phyloP scores from a whole-genome alignment of 2,329 filamentous ascomycete species.

The Aureobasidium sp. region DNA sequence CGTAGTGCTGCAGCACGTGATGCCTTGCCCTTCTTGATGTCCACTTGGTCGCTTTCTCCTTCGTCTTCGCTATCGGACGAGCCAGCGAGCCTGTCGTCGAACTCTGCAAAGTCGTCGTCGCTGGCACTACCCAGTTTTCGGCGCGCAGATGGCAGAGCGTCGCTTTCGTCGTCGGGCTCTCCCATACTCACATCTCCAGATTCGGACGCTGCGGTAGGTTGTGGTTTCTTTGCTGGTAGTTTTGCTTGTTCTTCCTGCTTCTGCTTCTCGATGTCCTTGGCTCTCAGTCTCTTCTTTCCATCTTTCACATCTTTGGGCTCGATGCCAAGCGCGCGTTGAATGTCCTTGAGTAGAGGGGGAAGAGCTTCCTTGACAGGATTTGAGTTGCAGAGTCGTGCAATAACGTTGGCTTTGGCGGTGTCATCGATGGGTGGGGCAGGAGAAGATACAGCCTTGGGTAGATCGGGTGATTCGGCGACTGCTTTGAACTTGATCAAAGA shows the following conservation, averaged over 20 bases:
- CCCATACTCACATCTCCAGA: background rate
- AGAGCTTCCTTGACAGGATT: conserved; percentile 49
- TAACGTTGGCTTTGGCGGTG: conserved; percentile 46
- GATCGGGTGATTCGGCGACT: conserved; percentile 41
- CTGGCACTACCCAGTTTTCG: background rate
- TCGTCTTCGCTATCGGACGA: conserved; percentile 26
- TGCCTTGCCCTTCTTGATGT: conserved; percentile 18
- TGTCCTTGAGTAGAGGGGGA: conserved; percentile 34
- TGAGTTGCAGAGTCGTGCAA: conserved; percentile 51
- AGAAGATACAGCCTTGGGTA: conserved; percentile 34
- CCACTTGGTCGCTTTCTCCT: conserved; percentile 19
- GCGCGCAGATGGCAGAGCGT: background rate
- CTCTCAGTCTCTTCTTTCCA: conserved; percentile 22
- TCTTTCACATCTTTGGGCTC: conserved; percentile 14
- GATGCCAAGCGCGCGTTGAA: conserved; percentile 32
- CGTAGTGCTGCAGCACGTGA: conserved; percentile 14
- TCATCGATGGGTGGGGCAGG: conserved; percentile 33
- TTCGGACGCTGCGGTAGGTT: background rate
- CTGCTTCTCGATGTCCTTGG: conserved; percentile 18
- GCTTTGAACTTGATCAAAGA: conserved; percentile 49
- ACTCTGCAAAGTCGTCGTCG: conserved; percentile 21
- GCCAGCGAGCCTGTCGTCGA: conserved; percentile 32
- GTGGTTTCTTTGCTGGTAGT: background rate
- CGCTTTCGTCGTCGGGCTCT: background rate
- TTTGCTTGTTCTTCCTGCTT: background rate